Base-by-base conservation (phyloP, 495 filamentous ascomycete genomes). In the Cairneyella variabilis region DNA sequence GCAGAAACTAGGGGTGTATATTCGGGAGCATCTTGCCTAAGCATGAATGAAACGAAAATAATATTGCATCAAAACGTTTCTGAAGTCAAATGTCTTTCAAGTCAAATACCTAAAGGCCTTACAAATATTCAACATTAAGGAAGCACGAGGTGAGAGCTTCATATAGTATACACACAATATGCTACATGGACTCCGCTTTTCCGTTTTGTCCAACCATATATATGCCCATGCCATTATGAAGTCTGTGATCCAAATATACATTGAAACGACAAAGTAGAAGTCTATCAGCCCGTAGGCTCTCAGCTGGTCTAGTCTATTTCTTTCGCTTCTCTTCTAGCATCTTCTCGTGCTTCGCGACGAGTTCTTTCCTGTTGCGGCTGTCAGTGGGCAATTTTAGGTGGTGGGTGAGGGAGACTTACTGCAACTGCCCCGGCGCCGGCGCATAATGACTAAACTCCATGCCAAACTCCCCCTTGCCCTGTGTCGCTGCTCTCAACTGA, bases 401-500 rank as follows among this genome's bases (percentile, higher is more conserved):
- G 21, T 11, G 48, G 23, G 53, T 25, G 34, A 34, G 40, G 16
- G 11, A 30, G 54, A 59, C 61, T 65, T 83, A 89, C 86, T 99
- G 95, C 68, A 97, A 65, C 62, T 97, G 92, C 54, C 83, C 82
- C 44, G 91, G 88, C 58, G 92, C 88, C 48, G 88, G 77, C 51
- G 84, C 82, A 66, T 99, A 97, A 72, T 97, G 91, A 66, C 85
- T 89, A 69, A 97, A 99, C 76, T 99, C 95, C 95, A 99, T 99
- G 56, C 78, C 85, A 63, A 96, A 99, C 76, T 99, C 95, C 59
- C 95, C 95, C 79, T 99, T 99, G 48, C 93, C 95, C 75, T 99
- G 95, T 9, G 92, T 97, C 20, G 90, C 87, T 3, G 95, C 95
- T 57, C 95, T 80, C 69, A 99, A 72, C 70, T 95, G 85, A 32